These are phyloP conservation scores for Leucocoprinus sp. DNA, from an alignment of 768 basidiomycete species.

Conservation along the genomic window DNA sequence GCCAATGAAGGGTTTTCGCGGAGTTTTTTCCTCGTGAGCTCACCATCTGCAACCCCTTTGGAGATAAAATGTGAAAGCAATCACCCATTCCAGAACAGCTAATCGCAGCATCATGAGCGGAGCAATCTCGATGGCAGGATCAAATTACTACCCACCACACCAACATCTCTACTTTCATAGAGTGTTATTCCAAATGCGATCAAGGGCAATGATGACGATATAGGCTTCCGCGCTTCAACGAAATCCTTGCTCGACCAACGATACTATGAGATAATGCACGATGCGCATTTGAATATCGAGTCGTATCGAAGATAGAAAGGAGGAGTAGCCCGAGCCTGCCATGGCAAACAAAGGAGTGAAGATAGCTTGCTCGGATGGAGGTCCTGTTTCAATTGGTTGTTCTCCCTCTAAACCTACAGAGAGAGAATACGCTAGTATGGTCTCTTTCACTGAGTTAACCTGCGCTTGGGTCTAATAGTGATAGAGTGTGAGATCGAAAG, in stretches of 20 bases:
- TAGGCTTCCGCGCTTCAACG: conserved; percentile 41
- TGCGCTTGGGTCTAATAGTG: conserved; percentile 56
- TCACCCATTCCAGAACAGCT: conserved; percentile 71
- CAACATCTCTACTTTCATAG: conserved; percentile 36
- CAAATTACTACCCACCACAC: conserved; percentile 31
- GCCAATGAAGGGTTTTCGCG: conserved; percentile 7
- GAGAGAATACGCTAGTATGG: conserved; percentile 31
- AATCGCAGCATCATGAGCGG: conserved; percentile 3
- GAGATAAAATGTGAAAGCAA: conserved; percentile 68
- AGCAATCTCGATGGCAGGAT: background rate
- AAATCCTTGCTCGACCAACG: conserved; percentile 59
- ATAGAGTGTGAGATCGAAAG: background rate
- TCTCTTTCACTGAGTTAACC: conserved; percentile 40
- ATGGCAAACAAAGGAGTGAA: conserved; percentile 51
- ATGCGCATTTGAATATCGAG: conserved; percentile 42
- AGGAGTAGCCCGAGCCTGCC: conserved; percentile 54
- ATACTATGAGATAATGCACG: conserved; percentile 45
- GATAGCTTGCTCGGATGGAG: conserved; percentile 33
- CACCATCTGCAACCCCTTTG: conserved; percentile 41
- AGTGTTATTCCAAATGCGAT: conserved; percentile 55
- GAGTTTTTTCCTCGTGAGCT: conserved; percentile 29
- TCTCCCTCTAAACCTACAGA: conserved; percentile 12
- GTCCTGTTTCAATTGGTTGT: conserved; percentile 14
- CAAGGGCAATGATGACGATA: conserved; percentile 45
- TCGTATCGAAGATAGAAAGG: conserved; percentile 66